A percentile compares a stretch with the other conserved stretches of the same genome.
phyloP scores from a whole-genome alignment of 495 filamentous ascomycete species.

The Thermothielavioides terrestris region DNA sequence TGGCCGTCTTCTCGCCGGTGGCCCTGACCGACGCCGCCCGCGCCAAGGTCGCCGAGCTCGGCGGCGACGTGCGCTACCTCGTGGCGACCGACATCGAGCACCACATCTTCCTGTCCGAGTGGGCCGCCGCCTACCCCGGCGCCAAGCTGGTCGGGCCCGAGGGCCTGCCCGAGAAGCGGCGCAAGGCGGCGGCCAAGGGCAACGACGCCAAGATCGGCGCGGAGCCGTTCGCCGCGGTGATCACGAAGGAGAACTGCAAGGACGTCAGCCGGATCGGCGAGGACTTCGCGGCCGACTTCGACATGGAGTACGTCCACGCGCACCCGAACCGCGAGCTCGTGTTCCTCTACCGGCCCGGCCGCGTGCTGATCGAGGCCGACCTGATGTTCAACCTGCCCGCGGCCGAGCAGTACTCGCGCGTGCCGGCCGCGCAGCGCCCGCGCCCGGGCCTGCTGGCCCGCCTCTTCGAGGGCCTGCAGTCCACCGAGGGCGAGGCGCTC shows the following conservation, averaged over 20 bases:
- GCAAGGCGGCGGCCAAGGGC: slow-evolving; percentile 33
- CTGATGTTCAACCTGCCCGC: slow-evolving; percentile 87
- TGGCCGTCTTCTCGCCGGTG: slow-evolving; percentile 90
- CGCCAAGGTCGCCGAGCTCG: slow-evolving; percentile 55
- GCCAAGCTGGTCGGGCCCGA: slow-evolving; percentile 78
- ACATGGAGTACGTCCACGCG: slow-evolving; percentile 69
- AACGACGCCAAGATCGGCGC: slow-evolving; percentile 51
- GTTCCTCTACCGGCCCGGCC: slow-evolving; percentile 71
- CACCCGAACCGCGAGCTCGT: slow-evolving; percentile 84
- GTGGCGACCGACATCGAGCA: slow-evolving; percentile 83
- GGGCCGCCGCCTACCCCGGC: slow-evolving; percentile 68
- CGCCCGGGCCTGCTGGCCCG: slow-evolving; percentile 54
- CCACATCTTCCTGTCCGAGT: slow-evolving; percentile 80
- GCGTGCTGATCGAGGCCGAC: slow-evolving; percentile 84
- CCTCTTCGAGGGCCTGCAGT: slow-evolving; percentile 52
- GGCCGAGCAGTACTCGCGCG: slow-evolving; percentile 68
- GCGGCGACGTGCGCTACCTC: slow-evolving; percentile 70
- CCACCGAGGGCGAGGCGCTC: slow-evolving; percentile 52
- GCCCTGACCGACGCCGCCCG: slow-evolving; percentile 71
- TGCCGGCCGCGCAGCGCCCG: slow-evolving; percentile 43
- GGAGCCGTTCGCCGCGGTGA: slow-evolving; percentile 61
- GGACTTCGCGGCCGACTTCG: slow-evolving; percentile 83
- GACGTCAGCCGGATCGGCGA: slow-evolving; percentile 40
- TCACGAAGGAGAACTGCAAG: slow-evolving; percentile 43
- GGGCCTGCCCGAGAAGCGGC: slow-evolving; percentile 78